A percentile compares a stretch with the other conserved stretches of the same genome.
phyloP scores from a whole-genome alignment of 257 asterid genomes.

The Gardenia jasminoides region DNA sequence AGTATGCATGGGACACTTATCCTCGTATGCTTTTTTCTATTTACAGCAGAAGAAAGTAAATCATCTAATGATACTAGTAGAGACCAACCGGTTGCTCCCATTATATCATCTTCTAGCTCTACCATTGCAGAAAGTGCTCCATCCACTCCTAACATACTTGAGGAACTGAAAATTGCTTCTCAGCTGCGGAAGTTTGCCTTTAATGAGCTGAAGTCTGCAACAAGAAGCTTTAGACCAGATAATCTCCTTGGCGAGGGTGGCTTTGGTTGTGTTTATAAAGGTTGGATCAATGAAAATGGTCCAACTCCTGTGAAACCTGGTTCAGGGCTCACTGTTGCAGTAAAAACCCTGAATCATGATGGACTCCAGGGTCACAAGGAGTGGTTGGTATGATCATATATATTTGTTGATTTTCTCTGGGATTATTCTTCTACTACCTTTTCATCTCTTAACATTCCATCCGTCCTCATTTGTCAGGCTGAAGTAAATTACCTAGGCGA shows the following conservation, averaged over 20 bases:
- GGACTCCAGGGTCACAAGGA: constrained; percentile 99
- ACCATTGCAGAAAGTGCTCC: constrained; percentile 69
- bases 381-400: constrained; percentile 78
- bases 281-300: constrained; percentile 99
- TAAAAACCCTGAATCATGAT: constrained; percentile 90
- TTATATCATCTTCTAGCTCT: constrained; percentile 60
- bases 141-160: constrained; percentile 70
- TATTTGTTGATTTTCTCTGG: constrained; percentile 19
- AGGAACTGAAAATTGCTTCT: constrained; percentile 81
- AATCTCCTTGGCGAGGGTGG: constrained; percentile 99
- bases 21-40: constrained; percentile 12
- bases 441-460: constrained; percentile 6
- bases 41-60: constrained; percentile 52
- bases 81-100: constrained; percentile 64
- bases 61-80: constrained; percentile 56
- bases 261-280: constrained; percentile 95
- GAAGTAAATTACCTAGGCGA: constrained; percentile 94
- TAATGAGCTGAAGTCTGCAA: constrained; percentile 84
- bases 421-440: constrained; percentile 11
- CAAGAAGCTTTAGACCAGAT: constrained; percentile 93
- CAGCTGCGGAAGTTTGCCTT: constrained; percentile 80
- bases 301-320: constrained; percentile 99
- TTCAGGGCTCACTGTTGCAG: constrained; percentile 97
- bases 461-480: constrained; percentile 58
- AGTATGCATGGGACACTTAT: constrained; percentile 6